Percentiles rank a stretch among this genome's conserved stretches.
Evolutionary conservation across 441 rosid genomes (phyloP).

Genomic region (Cnidoscolus chayamansa): DNA sequence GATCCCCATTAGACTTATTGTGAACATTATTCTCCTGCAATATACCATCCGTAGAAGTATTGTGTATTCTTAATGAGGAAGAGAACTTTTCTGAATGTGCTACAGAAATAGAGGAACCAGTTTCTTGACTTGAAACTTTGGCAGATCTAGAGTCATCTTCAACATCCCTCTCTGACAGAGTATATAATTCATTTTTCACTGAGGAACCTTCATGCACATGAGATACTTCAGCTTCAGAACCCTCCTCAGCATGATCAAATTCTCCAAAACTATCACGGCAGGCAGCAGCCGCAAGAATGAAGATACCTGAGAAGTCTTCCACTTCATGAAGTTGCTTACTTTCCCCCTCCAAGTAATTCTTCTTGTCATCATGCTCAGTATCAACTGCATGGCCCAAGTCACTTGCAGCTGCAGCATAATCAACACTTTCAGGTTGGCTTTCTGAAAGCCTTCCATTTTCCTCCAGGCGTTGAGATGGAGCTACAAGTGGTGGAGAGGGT

Average conservation of each 20-base stretch:
- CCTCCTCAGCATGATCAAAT: conserved; percentile 13
- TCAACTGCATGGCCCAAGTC: conserved; percentile 4
- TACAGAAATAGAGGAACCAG: conserved; percentile 11
- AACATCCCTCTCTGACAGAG: background rate
- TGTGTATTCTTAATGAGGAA: background rate
- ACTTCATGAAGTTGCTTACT: conserved; percentile 10
- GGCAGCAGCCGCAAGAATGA: conserved; percentile 25
- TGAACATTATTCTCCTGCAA: background rate
- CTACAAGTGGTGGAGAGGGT: conserved; percentile 12
- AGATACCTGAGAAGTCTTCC: conserved; percentile 24
- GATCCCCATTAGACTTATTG: conserved; percentile 14
- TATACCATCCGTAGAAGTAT: background rate
- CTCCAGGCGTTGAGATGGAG: background rate
- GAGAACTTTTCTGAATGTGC: background rate
- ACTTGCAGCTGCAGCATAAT: conserved; percentile 1
- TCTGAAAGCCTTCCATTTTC: background rate
- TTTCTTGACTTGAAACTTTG: conserved; percentile 23
- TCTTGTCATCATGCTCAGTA: conserved; percentile 5
- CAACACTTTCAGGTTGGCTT: background rate
- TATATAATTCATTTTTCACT: background rate
- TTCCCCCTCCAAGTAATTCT: conserved; percentile 10
- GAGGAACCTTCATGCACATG: background rate
- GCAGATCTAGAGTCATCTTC: conserved; percentile 15
- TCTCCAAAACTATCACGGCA: conserved; percentile 19
- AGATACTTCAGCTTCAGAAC: conserved; percentile 16